Evolutionary conservation across 768 basidiomycete genomes (phyloP).

Genomic region (Dacryopinax primogenitus): DNA sequence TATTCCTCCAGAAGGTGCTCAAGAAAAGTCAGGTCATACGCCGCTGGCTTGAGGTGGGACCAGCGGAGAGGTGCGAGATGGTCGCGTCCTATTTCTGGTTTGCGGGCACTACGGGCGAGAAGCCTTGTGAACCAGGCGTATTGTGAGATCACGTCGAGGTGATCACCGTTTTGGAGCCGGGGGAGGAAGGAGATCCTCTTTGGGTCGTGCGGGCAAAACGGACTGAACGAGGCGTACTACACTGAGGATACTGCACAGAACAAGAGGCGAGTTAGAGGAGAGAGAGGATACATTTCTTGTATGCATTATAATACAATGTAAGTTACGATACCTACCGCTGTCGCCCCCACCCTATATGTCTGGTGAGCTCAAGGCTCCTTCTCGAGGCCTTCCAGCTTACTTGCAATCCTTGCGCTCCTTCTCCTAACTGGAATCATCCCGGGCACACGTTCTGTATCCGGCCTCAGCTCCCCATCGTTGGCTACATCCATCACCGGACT

Average conservation of each 20-base stretch:
- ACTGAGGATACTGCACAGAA: neutral
- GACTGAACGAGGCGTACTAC: neutral
- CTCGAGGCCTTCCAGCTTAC: neutral
- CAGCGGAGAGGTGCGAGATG: neutral
- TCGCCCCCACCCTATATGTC: neutral
- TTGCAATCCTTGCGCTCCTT: neutral
- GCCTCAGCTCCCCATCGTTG: neutral
- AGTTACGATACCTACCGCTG: neutral
- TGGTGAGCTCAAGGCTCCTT: neutral
- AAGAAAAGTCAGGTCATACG: neutral
- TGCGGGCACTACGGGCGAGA: neutral
- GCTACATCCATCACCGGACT: neutral
- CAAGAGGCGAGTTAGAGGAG: too few species aligned
- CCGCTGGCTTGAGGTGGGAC: neutral
- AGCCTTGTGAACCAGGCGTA: neutral
- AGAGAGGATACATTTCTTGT: neutral
- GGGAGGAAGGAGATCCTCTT: neutral
- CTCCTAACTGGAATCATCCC: neutral
- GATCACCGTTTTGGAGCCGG: neutral
- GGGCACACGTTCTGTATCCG: neutral
- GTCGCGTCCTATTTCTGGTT: neutral
- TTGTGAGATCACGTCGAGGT: neutral
- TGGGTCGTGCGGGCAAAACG: neutral
- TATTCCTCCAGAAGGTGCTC: neutral
- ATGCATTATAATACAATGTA: slow-evolving; percentile 5